Base-by-base conservation (phyloP, 2,329 filamentous ascomycete genomes). In the Penicillium sp. region DNA sequence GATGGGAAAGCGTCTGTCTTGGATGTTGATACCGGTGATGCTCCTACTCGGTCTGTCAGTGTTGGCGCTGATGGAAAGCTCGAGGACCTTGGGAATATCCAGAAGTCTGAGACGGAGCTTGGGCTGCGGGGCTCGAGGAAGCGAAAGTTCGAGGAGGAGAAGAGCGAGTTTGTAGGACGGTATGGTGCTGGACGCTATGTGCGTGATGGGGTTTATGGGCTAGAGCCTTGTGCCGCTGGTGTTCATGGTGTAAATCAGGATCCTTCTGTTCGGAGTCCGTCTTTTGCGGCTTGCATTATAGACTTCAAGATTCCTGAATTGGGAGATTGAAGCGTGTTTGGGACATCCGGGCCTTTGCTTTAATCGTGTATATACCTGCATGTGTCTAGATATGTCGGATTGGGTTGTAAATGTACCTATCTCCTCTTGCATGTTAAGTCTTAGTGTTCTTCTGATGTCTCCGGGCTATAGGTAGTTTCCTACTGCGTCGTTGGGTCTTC, bases 1-100 rank as follows among this genome's bases (percentile, higher is more conserved):
- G 60, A 71, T 30, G 75, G 76, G 0, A 63, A 71, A 50, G 75
- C 75, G 3, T 71, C 64, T 5, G 69, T 73, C 6, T 79, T 77
- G 69, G 72, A 76, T 44, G 61, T 81, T 4, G 70, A 73, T 49
- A 69, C 62, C 0, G 46, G 39, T 25, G 33, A 49, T 43, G 57
- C 57, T 38, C 60, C 61, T 0, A 59, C 61, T 2, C 30, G 40
- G 9, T 42, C 53, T 6, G 53, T 54, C 12, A 22, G 19, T 7
- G 19, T 39, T 7, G 56, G 56, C 11, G 40, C 57, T 0, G 64
- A 68, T 43, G 68, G 68, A 2, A 58, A 45, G 28, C 39, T 69
- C 29, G 51, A 54, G 12, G 61, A 59, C 12, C 50, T 52, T 2
- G 45, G 49, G 14, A 37, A 58, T 2, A 38, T 61, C n/a, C 48